Percentiles rank a stretch among this genome's conserved stretches.
Conservation (phyloP, 108 stramenopile genomes). For the Skeletonema menzelii region DNA sequence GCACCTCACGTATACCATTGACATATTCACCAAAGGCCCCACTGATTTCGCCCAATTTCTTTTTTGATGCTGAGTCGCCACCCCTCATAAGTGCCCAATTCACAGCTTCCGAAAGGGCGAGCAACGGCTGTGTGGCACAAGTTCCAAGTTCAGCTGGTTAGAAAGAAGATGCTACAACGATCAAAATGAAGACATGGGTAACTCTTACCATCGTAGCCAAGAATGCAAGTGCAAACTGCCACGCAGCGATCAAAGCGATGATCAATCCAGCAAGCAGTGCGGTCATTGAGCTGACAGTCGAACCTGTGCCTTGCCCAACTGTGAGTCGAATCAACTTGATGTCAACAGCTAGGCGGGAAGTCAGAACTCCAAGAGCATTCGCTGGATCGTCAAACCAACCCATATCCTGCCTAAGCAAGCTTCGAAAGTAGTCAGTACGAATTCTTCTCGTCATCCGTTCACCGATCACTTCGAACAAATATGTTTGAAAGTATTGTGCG, state of each 20-base stretch:
- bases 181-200: too few species aligned
- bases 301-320: slow-evolving; percentile 36
- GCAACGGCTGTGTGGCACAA: too few species aligned
- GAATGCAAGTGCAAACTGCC: slow-evolving; percentile 53
- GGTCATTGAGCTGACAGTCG: slow-evolving; percentile 14
- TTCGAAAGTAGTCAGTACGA: slow-evolving; percentile 34
- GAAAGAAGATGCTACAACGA: too few species aligned
- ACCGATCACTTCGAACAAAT: slow-evolving; percentile 46
- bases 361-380: slow-evolving; percentile 50
- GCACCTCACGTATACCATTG: slow-evolving; percentile 60
- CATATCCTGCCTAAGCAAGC: slow-evolving; percentile 43
- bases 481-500: slow-evolving; percentile 36
- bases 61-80: slow-evolving; percentile 28
- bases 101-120: slow-evolving; percentile 34
- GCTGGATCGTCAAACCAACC: slow-evolving; percentile 45
- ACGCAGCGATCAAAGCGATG: slow-evolving; percentile 53
- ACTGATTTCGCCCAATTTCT: slow-evolving; percentile 21
- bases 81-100: slow-evolving; percentile 50
- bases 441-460: slow-evolving; percentile 42
- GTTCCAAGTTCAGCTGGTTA: too few species aligned
- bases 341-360: slow-evolving; percentile 48
- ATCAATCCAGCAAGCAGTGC: slow-evolving; percentile 39
- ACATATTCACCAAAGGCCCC: slow-evolving; percentile 55
- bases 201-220: slow-evolving; percentile 56
- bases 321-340: slow-evolving; percentile 24